Base-by-base conservation (phyloP, 1,284 basidiomycete species). In the Trametes hirsuta region DNA sequence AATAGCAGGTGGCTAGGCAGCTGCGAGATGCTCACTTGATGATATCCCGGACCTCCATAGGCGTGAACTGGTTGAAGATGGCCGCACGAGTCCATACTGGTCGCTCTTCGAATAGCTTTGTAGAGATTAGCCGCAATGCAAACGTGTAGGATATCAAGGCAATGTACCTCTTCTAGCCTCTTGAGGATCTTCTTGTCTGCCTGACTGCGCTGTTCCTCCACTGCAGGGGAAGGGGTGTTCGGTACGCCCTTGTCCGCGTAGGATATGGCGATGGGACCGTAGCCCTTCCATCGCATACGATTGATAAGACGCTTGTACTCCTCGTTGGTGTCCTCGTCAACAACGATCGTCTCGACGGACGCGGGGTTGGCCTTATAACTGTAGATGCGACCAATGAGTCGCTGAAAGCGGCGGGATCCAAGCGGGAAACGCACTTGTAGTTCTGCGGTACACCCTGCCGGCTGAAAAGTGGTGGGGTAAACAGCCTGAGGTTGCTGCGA, bases 11-110 rank as follows among this genome's bases (percentile, higher is more conserved):
- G 9, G n/a, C 11, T 44, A 39, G 44, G 9, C 22, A 25, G 1
- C 39, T 53, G 21, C 30, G 42, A 3, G 11, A 11, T 10, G 66
- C 79, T 48, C 66, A 93, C 92, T 92, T 93, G 64, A 86, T 77
- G 39, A 93, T 81, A 64, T 89, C 86, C 48, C 88, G 81, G 10
- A 83, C 78, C 66, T 95, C 92, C 0, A 79, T 73, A 0, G 84
- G 77, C n/a, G 80, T 78, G 58, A 98, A 86, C 66, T 95, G 93
- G 65, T 94, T 95, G 62, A 93, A 83, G 6, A 98, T 77, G 0
- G 92, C 91, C 54, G 84, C 80, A 12, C 95, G 84, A 1, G 93
- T 91, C 96, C 97, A 99, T 18, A 97, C 79, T 0, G 96, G 94
- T 22, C 97, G 83, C 61, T 90, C 77, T 45, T 79, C 75, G 64